Percentiles rank a stretch among this genome's conserved stretches.
These are phyloP conservation scores for Chondrostereum purpureum DNA, from an alignment of 1,284 basidiomycete genomes.

Conservation along the genomic window DNA sequence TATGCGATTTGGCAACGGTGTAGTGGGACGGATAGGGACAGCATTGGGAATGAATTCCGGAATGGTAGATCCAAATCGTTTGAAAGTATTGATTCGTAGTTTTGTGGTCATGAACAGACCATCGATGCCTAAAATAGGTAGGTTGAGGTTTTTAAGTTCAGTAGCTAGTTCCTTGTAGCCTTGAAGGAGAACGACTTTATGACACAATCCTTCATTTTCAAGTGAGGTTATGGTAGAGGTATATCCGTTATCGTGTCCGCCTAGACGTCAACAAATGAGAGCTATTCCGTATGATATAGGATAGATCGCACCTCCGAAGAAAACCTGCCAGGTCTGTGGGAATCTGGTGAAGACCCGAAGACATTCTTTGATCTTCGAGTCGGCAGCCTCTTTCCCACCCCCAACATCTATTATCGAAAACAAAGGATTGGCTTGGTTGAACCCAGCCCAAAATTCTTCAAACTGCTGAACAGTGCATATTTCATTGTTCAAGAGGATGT, in stretches of 20 bases:
- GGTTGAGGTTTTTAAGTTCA: constrained; percentile 36
- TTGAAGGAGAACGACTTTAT: constrained; percentile 46
- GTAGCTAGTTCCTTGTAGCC: constrained; percentile 41
- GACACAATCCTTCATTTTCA: constrained; percentile 39
- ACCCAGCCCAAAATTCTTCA: constrained; percentile 37
- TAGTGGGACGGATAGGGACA: no score
- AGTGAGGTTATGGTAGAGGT: constrained; percentile 40
- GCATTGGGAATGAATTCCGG: neutral
- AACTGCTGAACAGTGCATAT: constrained; percentile 35
- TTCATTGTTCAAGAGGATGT: constrained; percentile 28
- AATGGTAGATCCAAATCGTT: constrained; percentile 9
- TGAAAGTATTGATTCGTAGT: constrained; percentile 17
- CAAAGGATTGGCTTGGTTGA: constrained; percentile 39
- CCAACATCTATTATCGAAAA: constrained; percentile 51
- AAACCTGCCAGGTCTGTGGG: constrained; percentile 37
- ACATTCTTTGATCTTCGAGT: constrained; percentile 49
- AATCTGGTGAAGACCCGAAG: constrained; percentile 39
- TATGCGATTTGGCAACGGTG: no score
- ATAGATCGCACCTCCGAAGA: constrained; percentile 31
- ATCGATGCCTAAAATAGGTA: constrained; percentile 36
- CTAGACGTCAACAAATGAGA: constrained; percentile 14
- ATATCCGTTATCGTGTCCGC: constrained; percentile 54
- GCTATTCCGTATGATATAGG: neutral
- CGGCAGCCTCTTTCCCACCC: constrained; percentile 47
- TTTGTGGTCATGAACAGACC: constrained; percentile 44